phyloP scores from a whole-genome alignment of 2,329 filamentous ascomycete species.

The Colletotrichum paranaense region DNA sequence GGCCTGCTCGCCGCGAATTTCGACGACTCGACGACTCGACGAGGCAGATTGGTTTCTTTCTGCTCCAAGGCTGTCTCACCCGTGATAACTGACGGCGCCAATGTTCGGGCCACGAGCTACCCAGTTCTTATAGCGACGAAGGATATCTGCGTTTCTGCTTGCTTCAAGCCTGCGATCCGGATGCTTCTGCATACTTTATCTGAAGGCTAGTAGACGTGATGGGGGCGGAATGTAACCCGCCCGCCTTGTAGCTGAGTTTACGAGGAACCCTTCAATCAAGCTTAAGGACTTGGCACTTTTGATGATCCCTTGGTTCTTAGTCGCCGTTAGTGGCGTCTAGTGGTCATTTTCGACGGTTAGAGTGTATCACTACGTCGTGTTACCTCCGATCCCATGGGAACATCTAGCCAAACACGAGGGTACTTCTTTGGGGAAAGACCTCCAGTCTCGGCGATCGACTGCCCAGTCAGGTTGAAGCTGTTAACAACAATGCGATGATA shows the following conservation, averaged over 20 bases:
- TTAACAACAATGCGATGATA: too few species aligned
- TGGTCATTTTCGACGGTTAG: not conserved
- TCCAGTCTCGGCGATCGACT: not conserved
- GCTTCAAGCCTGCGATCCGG: too few species aligned
- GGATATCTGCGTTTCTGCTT: too few species aligned
- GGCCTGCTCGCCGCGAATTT: too few species aligned
- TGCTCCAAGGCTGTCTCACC: not conserved
- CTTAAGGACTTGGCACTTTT: not conserved
- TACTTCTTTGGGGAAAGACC: not conserved
- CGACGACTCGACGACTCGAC: not conserved
- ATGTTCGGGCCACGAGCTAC: not conserved
- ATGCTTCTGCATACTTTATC: too few species aligned
- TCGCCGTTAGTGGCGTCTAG: slow-evolving; percentile 10
- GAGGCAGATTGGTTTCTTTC: not conserved
- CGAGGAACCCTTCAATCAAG: not conserved
- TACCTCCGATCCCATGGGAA: not conserved
- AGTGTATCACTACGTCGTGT: not conserved
- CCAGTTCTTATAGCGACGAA: too few species aligned
- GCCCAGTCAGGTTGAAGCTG: not conserved
- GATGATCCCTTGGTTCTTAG: slow-evolving; percentile 3
- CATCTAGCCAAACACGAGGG: not conserved
- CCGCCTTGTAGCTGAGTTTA: not conserved
- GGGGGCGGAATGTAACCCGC: not conserved
- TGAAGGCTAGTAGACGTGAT: too few species aligned
- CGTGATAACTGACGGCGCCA: too few species aligned